Base-by-base conservation (phyloP, 2,329 filamentous ascomycete species). In the Penicillium sp. region DNA sequence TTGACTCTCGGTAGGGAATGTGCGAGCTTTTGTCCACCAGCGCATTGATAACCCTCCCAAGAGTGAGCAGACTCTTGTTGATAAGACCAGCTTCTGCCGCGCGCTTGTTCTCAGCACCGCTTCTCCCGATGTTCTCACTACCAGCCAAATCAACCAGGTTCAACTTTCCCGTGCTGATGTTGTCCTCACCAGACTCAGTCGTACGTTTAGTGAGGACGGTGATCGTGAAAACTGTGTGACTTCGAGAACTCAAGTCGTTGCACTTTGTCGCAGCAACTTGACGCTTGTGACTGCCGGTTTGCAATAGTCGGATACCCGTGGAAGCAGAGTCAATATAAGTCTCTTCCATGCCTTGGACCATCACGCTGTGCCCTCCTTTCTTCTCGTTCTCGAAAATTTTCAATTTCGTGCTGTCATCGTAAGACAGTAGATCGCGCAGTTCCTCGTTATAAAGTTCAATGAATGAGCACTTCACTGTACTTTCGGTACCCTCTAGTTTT, bases 181-280 rank as follows among this genome's bases (percentile, higher is more conserved):
- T 92, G 58, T 97, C 93, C 68, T 97, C 92, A 4, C 92, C 92
- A 56, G 88, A 86, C 45, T 95, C 90, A 2, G 85, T 85, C 1
- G 85, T 85, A 57, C 88, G 87, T 74, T 96, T 96, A 67, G 92
- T 88, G 68, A 92, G 91, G 0, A 92, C 90, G 1, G 93, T 97
- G 56, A 99, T 90, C 7, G 94, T 97, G 69, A 99, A 99, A 21
- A 99, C 89, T 0, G 94, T 99, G 70, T 99, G 95, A 77, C 92
- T 96, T 72, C 94, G 87, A 65, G 92, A 97, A 75, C 92, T 97
- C 51, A 97, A 84, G 66, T 99, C 94, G 72, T 99, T 99, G 83
- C 94, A 99, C 75, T 97, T 97, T n/a, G 94, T 99, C 4, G 95
- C 92, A 5, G 94, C 95, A n/a, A 99, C 94, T 74, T 99, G 94